phyloP scores from a whole-genome alignment of 805 yeast species.

The Yamadazyma sp. region DNA sequence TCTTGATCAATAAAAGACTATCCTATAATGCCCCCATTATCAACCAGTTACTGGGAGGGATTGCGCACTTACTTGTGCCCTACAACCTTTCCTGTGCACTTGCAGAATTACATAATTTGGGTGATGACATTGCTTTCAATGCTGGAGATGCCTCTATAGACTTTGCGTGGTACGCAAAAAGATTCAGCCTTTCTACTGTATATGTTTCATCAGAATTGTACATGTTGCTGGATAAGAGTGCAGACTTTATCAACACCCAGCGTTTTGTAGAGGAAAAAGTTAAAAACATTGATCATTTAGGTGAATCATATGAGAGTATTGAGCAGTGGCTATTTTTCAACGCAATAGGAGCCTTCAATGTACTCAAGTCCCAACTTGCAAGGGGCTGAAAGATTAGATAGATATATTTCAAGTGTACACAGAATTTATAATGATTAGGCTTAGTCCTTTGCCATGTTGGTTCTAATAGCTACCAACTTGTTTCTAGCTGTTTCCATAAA shows the following conservation, averaged over 20 bases:
- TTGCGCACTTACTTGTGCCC: slow-evolving; percentile 66
- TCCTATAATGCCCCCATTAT: slow-evolving; percentile 49
- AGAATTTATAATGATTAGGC: slow-evolving; percentile 1
- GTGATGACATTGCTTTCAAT: slow-evolving; percentile 80
- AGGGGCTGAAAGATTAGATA: slow-evolving; percentile 45
- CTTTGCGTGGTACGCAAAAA: slow-evolving; percentile 90
- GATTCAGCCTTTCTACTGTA: slow-evolving; percentile 66
- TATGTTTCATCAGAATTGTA: slow-evolving; percentile 76
- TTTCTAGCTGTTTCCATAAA: slow-evolving; percentile 60
- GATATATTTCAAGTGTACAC: not conserved
- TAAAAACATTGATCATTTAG: slow-evolving; percentile 51
- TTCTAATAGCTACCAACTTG: slow-evolving; percentile 49
- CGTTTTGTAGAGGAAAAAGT: slow-evolving; percentile 64
- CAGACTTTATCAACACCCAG: slow-evolving; percentile 54
- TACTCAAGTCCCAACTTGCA: slow-evolving; percentile 66
- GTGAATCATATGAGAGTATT: slow-evolving; percentile 59
- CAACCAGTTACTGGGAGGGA: slow-evolving; percentile 46
- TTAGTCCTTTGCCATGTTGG: slow-evolving; percentile 18
- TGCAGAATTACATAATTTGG: slow-evolving; percentile 67
- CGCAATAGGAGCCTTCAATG: slow-evolving; percentile 60
- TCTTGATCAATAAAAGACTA: slow-evolving; percentile 50
- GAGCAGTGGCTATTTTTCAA: slow-evolving; percentile 79
- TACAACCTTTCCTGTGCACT: slow-evolving; percentile 55
- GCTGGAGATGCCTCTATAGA: slow-evolving; percentile 81
- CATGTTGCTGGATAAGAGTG: slow-evolving; percentile 73